Base-by-base conservation (phyloP, 305 asterid genomes). In the Fraxinus ornus region DNA sequence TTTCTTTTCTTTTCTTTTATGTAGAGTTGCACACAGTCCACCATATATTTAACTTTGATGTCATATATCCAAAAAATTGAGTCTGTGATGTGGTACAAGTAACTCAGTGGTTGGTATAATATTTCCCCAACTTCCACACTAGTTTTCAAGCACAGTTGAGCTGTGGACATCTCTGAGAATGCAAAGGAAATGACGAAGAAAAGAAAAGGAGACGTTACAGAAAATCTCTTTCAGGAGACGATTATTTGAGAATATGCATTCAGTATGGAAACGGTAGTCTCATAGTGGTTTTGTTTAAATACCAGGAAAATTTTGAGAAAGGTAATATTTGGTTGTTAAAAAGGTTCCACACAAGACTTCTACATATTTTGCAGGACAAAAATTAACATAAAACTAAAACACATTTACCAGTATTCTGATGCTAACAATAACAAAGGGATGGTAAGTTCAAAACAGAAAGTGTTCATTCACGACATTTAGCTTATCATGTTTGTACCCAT, bases 41-140 rank as follows among this genome's bases (percentile, higher is more conserved):
- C 70, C 74, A 83, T 37, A 71, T 81, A 41, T 52, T 70, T 78
- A 77, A 57, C 82, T 36, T n/a, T n/a, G 35, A 57, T 57, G 68
- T 28, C 36, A 57, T 33, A 41, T 37, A 76, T 26, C 60, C n/a
- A 76, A 3, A 28, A 41, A 24, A 44, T 44, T n/a, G 13, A 76
- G 60, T 55, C 68, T 4, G 30, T 39, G 12, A 76, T 12, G 64
- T 13, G 15, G 55, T 68, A 39, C 17, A 22, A 70, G 32, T 79
- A 78, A 76, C 86, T 66, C 77, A 47, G 62, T 17, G 21, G 70
- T 35, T 71, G 35, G 17, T 26, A 47, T 60, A 84, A 44, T 33
- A 32, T 13, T 70, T 64, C 22, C 73, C 71, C 35, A 79, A 79
- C 55, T 9, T 35, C 15, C 12, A 26, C 9, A 49, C 70, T 10